Evolutionary conservation across 2,329 filamentous ascomycete genomes (phyloP).

Genomic region (Colletotrichum karsti): DNA sequence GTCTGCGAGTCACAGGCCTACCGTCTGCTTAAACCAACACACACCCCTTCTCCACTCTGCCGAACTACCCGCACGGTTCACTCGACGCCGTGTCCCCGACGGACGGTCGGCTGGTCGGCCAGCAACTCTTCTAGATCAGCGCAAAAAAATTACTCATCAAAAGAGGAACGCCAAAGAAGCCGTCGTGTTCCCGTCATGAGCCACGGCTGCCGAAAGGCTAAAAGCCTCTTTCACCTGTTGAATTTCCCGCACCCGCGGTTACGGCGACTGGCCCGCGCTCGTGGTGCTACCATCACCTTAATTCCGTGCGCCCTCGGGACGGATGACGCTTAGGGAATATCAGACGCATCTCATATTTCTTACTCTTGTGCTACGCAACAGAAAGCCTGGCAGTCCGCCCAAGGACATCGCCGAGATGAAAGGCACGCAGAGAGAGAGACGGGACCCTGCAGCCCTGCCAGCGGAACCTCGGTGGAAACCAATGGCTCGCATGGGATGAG

Average conservation of each 20-base stretch:
- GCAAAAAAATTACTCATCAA: constrained; percentile 7
- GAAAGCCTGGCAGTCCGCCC: constrained; percentile 3
- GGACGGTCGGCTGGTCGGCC: constrained; percentile 3
- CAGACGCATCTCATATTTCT: neutral
- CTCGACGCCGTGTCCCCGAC: constrained; percentile 10
- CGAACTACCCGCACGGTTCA: constrained; percentile 20
- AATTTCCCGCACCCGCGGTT: constrained; percentile 6
- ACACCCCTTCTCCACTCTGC: neutral
- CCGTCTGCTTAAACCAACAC: neutral
- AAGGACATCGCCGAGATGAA: constrained; percentile 4
- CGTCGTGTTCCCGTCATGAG: constrained; percentile 7
- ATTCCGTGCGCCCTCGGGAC: neutral
- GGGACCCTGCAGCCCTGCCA: constrained; percentile 12
- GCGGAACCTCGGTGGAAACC: constrained; percentile 2
- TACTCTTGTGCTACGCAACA: neutral
- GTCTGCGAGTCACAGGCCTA: neutral
- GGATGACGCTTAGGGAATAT: neutral
- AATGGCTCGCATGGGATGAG: neutral
- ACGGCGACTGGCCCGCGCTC: neutral
- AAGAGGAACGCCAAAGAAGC: neutral
- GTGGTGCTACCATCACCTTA: neutral
- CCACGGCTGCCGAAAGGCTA: neutral
- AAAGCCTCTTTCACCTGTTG: neutral
- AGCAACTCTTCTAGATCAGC: neutral
- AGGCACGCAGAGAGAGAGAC: neutral